Base-by-base conservation (phyloP, 441 rosid species). In the Populus tomentosa region DNA sequence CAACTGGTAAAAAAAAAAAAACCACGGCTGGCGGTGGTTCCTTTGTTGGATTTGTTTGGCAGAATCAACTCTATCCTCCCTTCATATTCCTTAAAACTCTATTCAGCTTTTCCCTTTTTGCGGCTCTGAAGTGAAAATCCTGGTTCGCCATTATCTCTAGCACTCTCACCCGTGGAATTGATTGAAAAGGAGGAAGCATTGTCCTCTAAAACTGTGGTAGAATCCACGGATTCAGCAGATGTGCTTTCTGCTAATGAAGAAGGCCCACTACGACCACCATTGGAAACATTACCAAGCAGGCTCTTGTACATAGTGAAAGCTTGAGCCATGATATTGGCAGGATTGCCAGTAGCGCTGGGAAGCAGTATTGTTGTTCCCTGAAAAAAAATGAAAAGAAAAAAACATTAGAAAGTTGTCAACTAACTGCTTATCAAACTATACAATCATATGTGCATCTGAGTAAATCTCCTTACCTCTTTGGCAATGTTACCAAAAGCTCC, bases 341-440 rank as follows among this genome's bases (percentile, higher is more conserved):
- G 97, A 79, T 88, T 91, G 24, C 80, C 85, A 56, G 90, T 80
- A 59, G 89, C 28, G 73, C 91, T 86, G 2, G 99, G 99, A 85
- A 95, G 96, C 85, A 95, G 78, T 89, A 95, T 80, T 53, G 99
- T 95, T 76, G 97, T 95, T 56, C 97, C 89, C 98, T 94, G 73
- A 38, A 7, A 63, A 67, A 80, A 74, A 7, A 33, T 21, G 16
- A 59, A 30, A 71, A 2, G 65, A 33, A 46, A 4, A 40, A 36
- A 71, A 50, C 33, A 71, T 67, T 53, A 14, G 14, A 8, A 50
- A 23, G 10, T 36, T n/a, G 38, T 28, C 59, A 67, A 28, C 14
- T 50, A 79, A 14, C 8, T 24, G 64, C 61, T 36, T 13, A 50
- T 67, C 18, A 63, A 56, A 76, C 2, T 42, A 59, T 69, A 21